Evolutionary conservation across 2,329 filamentous ascomycete species (phyloP), one percentile per base, ranked within the genome.

Genomic region (Talaromyces funiculosus): DNA sequence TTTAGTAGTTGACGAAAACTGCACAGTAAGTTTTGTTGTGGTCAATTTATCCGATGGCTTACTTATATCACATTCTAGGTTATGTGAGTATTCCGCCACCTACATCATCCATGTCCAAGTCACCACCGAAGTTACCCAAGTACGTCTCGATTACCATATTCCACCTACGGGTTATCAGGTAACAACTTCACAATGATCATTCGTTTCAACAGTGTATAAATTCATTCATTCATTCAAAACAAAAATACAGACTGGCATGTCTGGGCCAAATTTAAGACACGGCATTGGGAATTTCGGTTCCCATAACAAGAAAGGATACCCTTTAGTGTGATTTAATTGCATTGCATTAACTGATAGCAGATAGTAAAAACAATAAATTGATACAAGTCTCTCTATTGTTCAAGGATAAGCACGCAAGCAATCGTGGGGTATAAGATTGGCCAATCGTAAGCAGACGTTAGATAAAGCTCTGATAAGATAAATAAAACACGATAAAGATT

Each of bases 1-100:
- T 4, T 68, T 78, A 62, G 66, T 78, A 22, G 64, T 79, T 31
- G 74, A 79, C 65, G 77, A 79, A 60, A 78, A 79, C 65, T 80
- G 78, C 66, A 64, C 61, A 64, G 78, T 80, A 70, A 67, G 73
- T 71, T 10, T 10, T 8, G 1, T 20, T 18, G 16, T 14, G 16
- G n/a, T 33, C n/a, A 20, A 51, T 22, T 33, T 7, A 29, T 18
- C 9, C 47, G 29, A 51, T 12, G 10, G 9, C 5, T 31, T 16
- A 10, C 47, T 51, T 20, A 51, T 22, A 51, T 22, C 12, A 33
- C 47, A 33, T 51, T 33, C n/a, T 61, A 73, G 71, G 66, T 73
- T 45, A 73, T 73, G 71, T 73, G 67, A 71, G 59, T 57, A 40
- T 29, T n/a, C 33, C 29, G 42, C 31, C 35, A 57, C 37, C 54